Evolutionary conservation across 768 basidiomycete species (phyloP).

Genomic region (Psilocybe cyanescens): DNA sequence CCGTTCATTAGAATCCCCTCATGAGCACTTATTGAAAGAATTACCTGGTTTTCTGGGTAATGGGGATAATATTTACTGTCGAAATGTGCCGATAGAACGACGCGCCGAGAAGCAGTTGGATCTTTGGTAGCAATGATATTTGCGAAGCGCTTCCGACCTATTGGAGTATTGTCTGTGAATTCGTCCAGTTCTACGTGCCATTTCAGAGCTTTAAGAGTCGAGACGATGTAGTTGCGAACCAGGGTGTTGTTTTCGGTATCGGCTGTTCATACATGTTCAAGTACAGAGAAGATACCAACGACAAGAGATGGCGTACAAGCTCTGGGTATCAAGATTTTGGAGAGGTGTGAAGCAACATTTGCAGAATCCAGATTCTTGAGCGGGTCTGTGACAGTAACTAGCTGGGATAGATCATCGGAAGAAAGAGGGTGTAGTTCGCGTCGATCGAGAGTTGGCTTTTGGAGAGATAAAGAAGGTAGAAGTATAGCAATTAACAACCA

Average conservation of each 20-base stretch:
- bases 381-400: slow-evolving; percentile 65
- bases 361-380: slow-evolving; percentile 67
- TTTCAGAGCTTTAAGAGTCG: slow-evolving; percentile 67
- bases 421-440: slow-evolving; percentile 51
- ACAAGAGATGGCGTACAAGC: slow-evolving; percentile 51
- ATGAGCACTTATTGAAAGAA: slow-evolving; percentile 18
- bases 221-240: slow-evolving; percentile 82
- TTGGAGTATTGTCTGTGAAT: slow-evolving; percentile 81
- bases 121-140: slow-evolving; percentile 97
- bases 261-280: slow-evolving; percentile 39
- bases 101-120: slow-evolving; percentile 75
- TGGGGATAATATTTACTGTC: slow-evolving; percentile 88
- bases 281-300: not conserved
- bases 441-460: slow-evolving; percentile 43
- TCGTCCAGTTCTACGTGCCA: slow-evolving; percentile 91
- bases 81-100: slow-evolving; percentile 91
- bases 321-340: slow-evolving; percentile 86
- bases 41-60: slow-evolving; percentile 77
- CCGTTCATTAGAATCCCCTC: slow-evolving; percentile 11
- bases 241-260: slow-evolving; percentile 79
- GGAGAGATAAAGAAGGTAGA: slow-evolving; percentile 33
- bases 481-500: slow-evolving; percentile 22
- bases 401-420: slow-evolving; percentile 48
- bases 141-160: slow-evolving; percentile 77
- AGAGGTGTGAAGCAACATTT: slow-evolving; percentile 74